Evolutionary conservation across 371 early-diverging fungal genomes (phyloP), one percentile per base, ranked within the genome.

Genomic region (Rhizopus arrhizus): DNA sequence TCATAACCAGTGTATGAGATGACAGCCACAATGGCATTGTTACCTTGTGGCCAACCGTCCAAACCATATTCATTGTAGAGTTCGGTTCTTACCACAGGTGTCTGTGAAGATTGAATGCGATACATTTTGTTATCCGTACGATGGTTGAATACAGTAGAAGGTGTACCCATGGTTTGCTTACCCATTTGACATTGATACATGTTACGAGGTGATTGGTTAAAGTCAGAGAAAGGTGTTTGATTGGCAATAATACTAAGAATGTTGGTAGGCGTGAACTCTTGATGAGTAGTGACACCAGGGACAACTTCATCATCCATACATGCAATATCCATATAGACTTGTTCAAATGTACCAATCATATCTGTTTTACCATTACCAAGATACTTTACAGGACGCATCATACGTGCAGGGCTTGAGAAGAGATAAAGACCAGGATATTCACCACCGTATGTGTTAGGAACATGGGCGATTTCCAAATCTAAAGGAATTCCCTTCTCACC

Each of bases 121-220:
- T 99, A 99, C 78, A 95, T 80, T 80, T 99, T 99, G 84, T 95
- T 95, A 77, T 99, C 99, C 0, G 96, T 94, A 75, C 99, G 91
- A 70, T 92, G 87, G 53, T 87, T 87, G 61, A 93, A 73, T 16
- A 91, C 91, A 58, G 93, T 89, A n/a, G 91, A 86, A 22, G 99
- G 95, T 5, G 97, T 95, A 65, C 99, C 99, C 99, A 99, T 99
- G 31, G 99, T 88, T 78, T 99, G 99, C 75, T 99, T 99, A 71
- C 98, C 99, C 99, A 99, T 99, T 89, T 93, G 94, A 85, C 97
- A 97, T 79, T 99, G 99, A 78, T 98, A 99, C 98, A 99, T 99
- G 84, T 98, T 99, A 82, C 99, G 91, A 31, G 99, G 99, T 66
- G 92, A 91, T 79, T 98, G 99, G 80, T 99, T 99, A 61, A 94